Base-by-base conservation (phyloP, 352 stramenopile species). In the Globisporangium polare region DNA sequence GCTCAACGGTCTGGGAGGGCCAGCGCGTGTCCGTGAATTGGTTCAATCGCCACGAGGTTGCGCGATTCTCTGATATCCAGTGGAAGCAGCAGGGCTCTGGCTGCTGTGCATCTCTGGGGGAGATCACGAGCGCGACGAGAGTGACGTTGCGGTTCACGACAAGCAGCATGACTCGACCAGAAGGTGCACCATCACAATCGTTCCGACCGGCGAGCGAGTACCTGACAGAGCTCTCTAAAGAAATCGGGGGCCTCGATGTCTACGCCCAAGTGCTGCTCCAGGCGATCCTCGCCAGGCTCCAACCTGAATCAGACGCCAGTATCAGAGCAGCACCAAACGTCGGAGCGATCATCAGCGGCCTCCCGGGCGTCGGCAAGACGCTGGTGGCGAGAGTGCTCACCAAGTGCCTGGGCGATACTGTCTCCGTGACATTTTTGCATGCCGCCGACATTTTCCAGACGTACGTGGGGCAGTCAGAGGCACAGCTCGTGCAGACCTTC, bases 391-490 rank as follows among this genome's bases (percentile, higher is more conserved):
- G 78, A 41, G 69, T 56, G 0, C 66, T 90, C 35, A 81, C 69
- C 41, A 69, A 75, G 15, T 60, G 43, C 31, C 35, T 88, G 5
- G 63, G 63, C 2, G 49, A 20, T 17, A 22, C 17, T 5, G 73
- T 92, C 41, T 67, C 67, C 5, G 63, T 75, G 13, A 69, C 71
- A 27, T 88, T 82, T 24, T 42, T 95, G 18, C 76, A 86, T 47
- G 97, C 93, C 3, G 89, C 95, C 0, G 95, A 98, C 68, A 88
- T 99, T 27, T 98, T 98, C 60, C 90, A 95, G 37, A 98, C 97
- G 47, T 86, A 83, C 46, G 89, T 96, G 15, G 97, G 97, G 33
- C 92, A 98, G 61, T 93, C 84, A 1, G 89, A 97, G 67, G 75
- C 75, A 13, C 65, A 89, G 49, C 67, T 96, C 20, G 66, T 89